Conservation (phyloP, 371 early-diverging fungal genomes). For the Mucor sp. region DNA sequence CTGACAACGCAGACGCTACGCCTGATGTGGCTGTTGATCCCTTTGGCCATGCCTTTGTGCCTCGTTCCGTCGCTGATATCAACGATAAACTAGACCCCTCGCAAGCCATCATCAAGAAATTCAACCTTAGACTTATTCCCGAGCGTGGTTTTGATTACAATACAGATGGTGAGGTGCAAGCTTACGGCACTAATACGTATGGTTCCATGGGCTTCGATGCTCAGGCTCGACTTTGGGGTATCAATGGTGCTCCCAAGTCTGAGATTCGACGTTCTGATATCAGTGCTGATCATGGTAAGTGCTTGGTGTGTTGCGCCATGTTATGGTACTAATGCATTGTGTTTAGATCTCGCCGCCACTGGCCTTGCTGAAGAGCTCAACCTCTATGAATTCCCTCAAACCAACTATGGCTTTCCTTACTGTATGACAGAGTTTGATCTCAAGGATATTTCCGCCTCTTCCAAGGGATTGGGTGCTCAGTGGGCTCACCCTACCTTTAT, state of each 20-base stretch:
- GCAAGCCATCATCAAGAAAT: slow-evolving; percentile 43
- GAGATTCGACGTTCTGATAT: slow-evolving; percentile 10
- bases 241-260: slow-evolving; percentile 22
- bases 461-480: slow-evolving; percentile 36
- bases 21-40: slow-evolving; percentile 44
- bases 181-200: slow-evolving; percentile 37
- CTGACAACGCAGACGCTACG: slow-evolving; percentile 5
- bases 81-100: slow-evolving; percentile 9
- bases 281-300: slow-evolving; percentile 8
- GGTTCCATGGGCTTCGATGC: slow-evolving; percentile 48
- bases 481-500: slow-evolving; percentile 47
- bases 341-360: slow-evolving; percentile 18
- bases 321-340: too few species aligned
- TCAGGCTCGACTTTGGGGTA: slow-evolving; percentile 48
- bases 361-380: slow-evolving; percentile 48
- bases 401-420: slow-evolving; percentile 45
- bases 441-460: slow-evolving; percentile 9
- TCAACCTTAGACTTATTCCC: slow-evolving; percentile 40
- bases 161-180: slow-evolving; percentile 38
- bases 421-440: slow-evolving; percentile 44
- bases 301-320: too few species aligned
- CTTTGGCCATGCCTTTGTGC: slow-evolving; percentile 39
- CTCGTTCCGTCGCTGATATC: slow-evolving; percentile 25
- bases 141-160: slow-evolving; percentile 40
- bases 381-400: slow-evolving; percentile 31